A percentile compares a stretch with the other conserved stretches of the same genome.
Evolutionary conservation across 2,329 filamentous ascomycete species (phyloP).

Genomic region (Pseudogymnoascus sp.): DNA sequence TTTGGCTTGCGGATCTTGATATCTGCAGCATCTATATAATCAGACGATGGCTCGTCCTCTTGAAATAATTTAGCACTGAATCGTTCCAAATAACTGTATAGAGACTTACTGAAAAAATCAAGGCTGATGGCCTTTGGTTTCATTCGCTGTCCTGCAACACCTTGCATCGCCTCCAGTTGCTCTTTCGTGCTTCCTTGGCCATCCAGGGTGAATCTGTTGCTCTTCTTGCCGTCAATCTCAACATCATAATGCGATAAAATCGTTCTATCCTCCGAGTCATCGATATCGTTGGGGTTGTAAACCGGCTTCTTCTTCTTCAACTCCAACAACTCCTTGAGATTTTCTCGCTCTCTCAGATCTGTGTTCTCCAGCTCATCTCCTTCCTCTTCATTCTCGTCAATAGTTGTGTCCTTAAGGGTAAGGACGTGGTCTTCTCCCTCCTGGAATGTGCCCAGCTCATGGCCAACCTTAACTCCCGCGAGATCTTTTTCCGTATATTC

Average conservation of each 20-base stretch:
- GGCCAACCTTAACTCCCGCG: conserved; percentile 83
- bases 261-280: conserved; percentile 53
- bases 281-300: conserved; percentile 77
- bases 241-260: conserved; percentile 91
- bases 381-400: conserved; percentile 75
- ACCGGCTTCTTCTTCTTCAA: conserved; percentile 83
- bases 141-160: conserved; percentile 46
- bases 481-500: conserved; percentile 83
- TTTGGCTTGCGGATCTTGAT: conserved; percentile 93
- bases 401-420: conserved; percentile 86
- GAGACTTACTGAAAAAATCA: conserved; percentile 53
- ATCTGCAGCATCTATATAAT: conserved; percentile 80
- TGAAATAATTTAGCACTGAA: conserved; percentile 26
- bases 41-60: conserved; percentile 64
- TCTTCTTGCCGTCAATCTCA: conserved; percentile 84
- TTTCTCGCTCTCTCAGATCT: conserved; percentile 63
- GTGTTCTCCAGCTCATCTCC: conserved; percentile 85
- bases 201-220: conserved; percentile 81
- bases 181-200: conserved; percentile 64
- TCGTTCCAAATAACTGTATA: background rate
- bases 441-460: conserved; percentile 74
- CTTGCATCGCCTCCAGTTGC: conserved; percentile 46
- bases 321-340: conserved; percentile 67
- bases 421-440: conserved; percentile 82
- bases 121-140: conserved; percentile 69